Evolutionary conservation across 2,329 filamentous ascomycete species (phyloP).

Genomic region (Aureobasidium sp.): DNA sequence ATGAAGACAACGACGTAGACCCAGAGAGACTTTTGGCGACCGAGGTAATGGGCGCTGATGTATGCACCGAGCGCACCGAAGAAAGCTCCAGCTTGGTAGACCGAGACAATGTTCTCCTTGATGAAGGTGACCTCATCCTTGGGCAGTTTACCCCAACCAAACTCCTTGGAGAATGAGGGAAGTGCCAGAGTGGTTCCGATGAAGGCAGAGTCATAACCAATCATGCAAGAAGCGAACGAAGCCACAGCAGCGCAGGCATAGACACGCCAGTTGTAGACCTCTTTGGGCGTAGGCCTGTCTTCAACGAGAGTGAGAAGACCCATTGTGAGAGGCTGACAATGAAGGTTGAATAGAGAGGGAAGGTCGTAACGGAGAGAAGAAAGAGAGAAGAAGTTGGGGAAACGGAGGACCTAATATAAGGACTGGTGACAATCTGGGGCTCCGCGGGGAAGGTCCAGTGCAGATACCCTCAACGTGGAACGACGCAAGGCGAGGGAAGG

Average conservation of each 20-base stretch:
- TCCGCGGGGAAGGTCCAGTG: constrained; percentile 2
- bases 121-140: constrained; percentile 48
- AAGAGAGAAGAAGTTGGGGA: constrained; percentile 5
- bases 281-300: constrained; percentile 47
- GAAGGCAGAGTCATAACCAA: constrained; percentile 66
- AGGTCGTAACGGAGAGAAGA: constrained; percentile 13
- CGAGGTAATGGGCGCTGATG: constrained; percentile 58
- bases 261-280: constrained; percentile 55
- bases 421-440: not conserved
- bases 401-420: constrained; percentile 3
- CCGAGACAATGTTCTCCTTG: constrained; percentile 70
- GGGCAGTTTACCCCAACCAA: constrained; percentile 49
- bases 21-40: constrained; percentile 58
- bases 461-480: not conserved
- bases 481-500: not conserved
- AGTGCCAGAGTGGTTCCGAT: constrained; percentile 71
- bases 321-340: constrained; percentile 22
- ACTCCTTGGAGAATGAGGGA: constrained; percentile 62
- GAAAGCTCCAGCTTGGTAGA: constrained; percentile 78
- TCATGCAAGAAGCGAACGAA: constrained; percentile 53
- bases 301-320: constrained; percentile 32
- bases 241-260: constrained; percentile 50
- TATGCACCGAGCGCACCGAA: constrained; percentile 70
- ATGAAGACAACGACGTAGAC: constrained; percentile 58
- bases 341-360: not conserved